Conservation (phyloP, 208 protist genomes). For the Vickermania spadyakhi region DNA sequence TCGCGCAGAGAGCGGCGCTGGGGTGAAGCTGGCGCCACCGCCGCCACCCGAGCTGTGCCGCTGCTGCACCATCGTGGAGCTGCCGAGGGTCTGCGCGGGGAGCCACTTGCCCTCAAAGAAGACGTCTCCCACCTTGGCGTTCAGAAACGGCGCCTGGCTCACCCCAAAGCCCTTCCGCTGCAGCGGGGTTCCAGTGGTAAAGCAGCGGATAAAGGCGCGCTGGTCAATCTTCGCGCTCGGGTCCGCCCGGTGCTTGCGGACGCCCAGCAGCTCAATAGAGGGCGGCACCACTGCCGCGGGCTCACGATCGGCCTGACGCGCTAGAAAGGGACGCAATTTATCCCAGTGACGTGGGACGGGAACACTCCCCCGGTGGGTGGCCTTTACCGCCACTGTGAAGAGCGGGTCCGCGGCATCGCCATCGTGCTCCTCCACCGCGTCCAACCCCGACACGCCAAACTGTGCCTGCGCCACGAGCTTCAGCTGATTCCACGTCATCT, state of each 20-base stretch:
- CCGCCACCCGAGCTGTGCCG: neutral
- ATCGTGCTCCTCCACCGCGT: constrained; percentile 95
- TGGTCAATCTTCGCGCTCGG: constrained; percentile 97
- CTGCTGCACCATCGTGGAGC: constrained; percentile 17
- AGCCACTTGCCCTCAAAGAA: constrained; percentile 98
- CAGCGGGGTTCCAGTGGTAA: constrained; percentile 97
- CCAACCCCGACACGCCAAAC: constrained; percentile 32
- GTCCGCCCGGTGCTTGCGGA: constrained; percentile 96
- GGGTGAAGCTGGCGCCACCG: constrained; percentile 6
- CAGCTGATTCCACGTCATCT: constrained; percentile 22
- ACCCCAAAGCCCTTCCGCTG: constrained; percentile 71
- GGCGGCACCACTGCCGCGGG: constrained; percentile 93
- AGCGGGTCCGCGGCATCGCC: constrained; percentile 93
- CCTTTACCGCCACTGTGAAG: constrained; percentile 95
- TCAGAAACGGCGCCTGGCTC: constrained; percentile 53
- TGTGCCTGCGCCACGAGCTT: constrained; percentile 15
- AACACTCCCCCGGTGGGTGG: constrained; percentile 71
- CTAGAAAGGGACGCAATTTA: constrained; percentile 96
- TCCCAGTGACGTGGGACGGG: constrained; percentile 98
- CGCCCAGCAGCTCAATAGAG: constrained; percentile 86
- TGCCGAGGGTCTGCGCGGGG: constrained; percentile 13
- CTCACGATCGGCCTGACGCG: constrained; percentile 90
- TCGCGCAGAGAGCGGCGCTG: constrained; percentile 88
- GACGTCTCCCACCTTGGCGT: constrained; percentile 77
- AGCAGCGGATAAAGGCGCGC: constrained; percentile 94